Conservation (phyloP, 495 filamentous ascomycete genomes). For the Penicillium cataractarum region DNA sequence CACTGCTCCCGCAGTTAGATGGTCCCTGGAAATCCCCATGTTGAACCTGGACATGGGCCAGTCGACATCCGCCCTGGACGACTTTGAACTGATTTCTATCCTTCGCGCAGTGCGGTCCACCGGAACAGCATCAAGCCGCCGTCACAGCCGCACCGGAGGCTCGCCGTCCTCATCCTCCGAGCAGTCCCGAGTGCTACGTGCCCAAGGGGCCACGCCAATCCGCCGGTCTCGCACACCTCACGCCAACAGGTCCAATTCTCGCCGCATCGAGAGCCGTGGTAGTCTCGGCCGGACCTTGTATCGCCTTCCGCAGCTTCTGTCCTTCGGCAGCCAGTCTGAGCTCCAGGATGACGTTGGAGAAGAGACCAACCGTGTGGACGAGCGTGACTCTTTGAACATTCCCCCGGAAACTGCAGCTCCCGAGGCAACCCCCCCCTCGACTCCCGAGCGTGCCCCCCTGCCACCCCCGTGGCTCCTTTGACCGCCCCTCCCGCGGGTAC, state of each 20-base stretch:
- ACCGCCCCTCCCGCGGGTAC: constrained; percentile 9
- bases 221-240: constrained; percentile 26
- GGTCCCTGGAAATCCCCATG: background rate
- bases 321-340: background rate
- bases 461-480: constrained; percentile 3
- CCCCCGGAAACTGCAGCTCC: constrained; percentile 1
- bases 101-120: constrained; percentile 1
- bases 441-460: constrained; percentile 2
- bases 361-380: constrained; percentile 4
- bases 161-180: background rate
- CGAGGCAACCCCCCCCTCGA: background rate
- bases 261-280: constrained; percentile 32
- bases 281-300: constrained; percentile 39
- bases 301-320: constrained; percentile 40
- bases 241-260: constrained; percentile 35
- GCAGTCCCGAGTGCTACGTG: constrained; percentile 9
- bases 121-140: background rate
- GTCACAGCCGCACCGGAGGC: background rate
- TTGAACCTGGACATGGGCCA: background rate
- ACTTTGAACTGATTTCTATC: constrained; percentile 3
- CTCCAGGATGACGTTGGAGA: constrained; percentile 29
- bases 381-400: constrained; percentile 1
- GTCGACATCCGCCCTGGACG: constrained; percentile 1
- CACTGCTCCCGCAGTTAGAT: background rate
- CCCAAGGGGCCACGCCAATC: constrained; percentile 16